A percentile compares a stretch with the other conserved stretches of the same genome.
These are phyloP conservation scores for Hypericum androsaemum DNA, from an alignment of 345 rosid genomes.

Conservation along the genomic window DNA sequence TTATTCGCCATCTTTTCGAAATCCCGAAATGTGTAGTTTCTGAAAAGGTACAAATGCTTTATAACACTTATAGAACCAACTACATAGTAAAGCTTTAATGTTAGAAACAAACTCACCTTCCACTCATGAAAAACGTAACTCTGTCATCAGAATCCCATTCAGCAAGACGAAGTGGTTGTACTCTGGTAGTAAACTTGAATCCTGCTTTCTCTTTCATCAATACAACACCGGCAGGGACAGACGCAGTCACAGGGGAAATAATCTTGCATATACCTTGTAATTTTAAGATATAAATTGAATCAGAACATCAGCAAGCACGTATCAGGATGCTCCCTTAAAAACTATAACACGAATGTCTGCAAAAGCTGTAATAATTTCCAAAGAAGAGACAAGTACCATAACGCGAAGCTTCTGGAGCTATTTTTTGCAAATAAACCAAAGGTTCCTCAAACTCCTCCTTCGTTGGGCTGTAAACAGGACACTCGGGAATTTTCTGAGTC, in stretches of 20 bases:
- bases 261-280: constrained; percentile 88
- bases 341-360: too few species aligned
- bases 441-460: constrained; percentile 98
- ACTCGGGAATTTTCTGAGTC: constrained; percentile 84
- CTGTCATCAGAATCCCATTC: constrained; percentile 90
- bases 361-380: too few species aligned
- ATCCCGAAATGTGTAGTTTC: constrained; percentile 89
- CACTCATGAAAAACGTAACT: constrained; percentile 98
- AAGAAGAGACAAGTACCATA: constrained; percentile 43
- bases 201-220: constrained; percentile 79
- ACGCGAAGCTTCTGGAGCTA: constrained; percentile 89
- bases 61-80: constrained; percentile 19
- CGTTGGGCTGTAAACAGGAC: constrained; percentile 87
- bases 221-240: constrained; percentile 92
- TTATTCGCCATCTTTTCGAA: constrained; percentile 99
- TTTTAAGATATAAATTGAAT: background rate
- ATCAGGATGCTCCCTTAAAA: too few species aligned
- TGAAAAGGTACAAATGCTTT: constrained; percentile 34
- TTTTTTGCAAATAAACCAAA: constrained; percentile 75
- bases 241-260: constrained; percentile 66
- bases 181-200: constrained; percentile 94
- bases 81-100: constrained; percentile 5
- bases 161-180: constrained; percentile 97
- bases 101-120: constrained; percentile 45
- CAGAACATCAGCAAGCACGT: too few species aligned